Conservation (phyloP, 75 land plant genomes). For the Pseudotsuga menziesii region DNA sequence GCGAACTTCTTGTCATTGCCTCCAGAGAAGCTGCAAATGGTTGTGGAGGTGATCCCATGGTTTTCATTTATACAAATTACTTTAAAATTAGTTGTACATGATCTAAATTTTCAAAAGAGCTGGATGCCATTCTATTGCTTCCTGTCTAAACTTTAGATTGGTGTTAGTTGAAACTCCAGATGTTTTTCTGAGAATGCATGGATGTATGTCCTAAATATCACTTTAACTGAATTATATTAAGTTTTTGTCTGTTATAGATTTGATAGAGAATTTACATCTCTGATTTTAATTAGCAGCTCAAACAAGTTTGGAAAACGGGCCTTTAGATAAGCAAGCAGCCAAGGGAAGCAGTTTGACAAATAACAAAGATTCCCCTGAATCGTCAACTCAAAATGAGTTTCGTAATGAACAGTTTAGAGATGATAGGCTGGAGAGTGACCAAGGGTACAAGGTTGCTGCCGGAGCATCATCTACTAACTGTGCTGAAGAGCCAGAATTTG, state of each 20-base stretch:
- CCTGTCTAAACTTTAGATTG: neutral
- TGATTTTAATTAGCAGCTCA: conserved; percentile 5
- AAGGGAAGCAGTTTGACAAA: neutral
- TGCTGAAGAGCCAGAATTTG: conserved; percentile 15
- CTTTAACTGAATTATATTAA: neutral
- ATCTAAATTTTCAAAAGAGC: neutral
- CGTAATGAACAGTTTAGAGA: conserved; percentile 4
- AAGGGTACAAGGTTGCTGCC: neutral
- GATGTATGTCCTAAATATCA: neutral
- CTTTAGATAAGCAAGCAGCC: conserved; percentile 6
- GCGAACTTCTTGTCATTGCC: conserved; percentile 38
- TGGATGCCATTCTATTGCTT: neutral
- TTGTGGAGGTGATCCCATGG: conserved; percentile 11
- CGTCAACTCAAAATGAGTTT: neutral
- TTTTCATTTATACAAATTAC: neutral
- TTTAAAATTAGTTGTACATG: neutral
- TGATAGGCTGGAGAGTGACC: neutral
- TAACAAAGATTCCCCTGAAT: neutral
- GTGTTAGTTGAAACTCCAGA: neutral
- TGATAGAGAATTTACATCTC: neutral
- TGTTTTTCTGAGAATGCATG: neutral
- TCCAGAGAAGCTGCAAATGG: conserved; percentile 32
- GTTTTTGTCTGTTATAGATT: neutral
- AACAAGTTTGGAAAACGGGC: conserved; percentile 6
- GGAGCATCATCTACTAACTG: conserved; percentile 3